Conservation (phyloP, 768 basidiomycete species). For the Boletus fagicola region DNA sequence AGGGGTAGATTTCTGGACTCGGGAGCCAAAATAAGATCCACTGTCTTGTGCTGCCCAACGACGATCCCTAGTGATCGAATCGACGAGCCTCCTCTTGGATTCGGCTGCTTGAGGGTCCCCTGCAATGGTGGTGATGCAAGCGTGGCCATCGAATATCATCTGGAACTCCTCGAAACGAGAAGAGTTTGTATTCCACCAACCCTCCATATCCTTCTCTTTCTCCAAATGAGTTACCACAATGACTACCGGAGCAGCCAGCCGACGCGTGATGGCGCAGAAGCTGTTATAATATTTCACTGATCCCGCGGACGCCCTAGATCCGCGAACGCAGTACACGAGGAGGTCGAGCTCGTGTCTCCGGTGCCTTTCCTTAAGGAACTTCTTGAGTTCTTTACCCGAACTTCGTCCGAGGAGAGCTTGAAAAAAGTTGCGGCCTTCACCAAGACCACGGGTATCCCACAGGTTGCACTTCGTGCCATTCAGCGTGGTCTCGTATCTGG, state of each 20-base stretch:
- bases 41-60: conserved; percentile 5
- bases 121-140: conserved; percentile 35
- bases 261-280: conserved; percentile 38
- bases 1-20: neutral
- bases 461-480: conserved; percentile 12
- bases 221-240: conserved; percentile 40
- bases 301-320: conserved; percentile 32
- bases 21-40: conserved; percentile 16
- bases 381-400: conserved; percentile 21
- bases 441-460: conserved; percentile 41
- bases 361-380: conserved; percentile 22
- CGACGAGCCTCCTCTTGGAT: conserved; percentile 16
- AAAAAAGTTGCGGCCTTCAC: conserved; percentile 25
- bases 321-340: conserved; percentile 39
- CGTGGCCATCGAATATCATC: conserved; percentile 37
- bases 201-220: conserved; percentile 23
- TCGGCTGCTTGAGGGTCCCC: conserved; percentile 5
- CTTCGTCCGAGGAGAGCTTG: conserved; percentile 3
- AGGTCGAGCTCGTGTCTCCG: conserved; percentile 36
- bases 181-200: conserved; percentile 35
- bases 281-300: conserved; percentile 32
- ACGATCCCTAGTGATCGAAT: conserved; percentile 10
- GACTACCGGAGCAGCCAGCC: conserved; percentile 35
- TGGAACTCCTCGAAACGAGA: conserved; percentile 17
- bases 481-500: conserved; percentile 6